A percentile compares a stretch with the other conserved stretches of the same genome.
Conservation (phyloP, 306 rosid genomes). For the Calophaca sinica region DNA sequence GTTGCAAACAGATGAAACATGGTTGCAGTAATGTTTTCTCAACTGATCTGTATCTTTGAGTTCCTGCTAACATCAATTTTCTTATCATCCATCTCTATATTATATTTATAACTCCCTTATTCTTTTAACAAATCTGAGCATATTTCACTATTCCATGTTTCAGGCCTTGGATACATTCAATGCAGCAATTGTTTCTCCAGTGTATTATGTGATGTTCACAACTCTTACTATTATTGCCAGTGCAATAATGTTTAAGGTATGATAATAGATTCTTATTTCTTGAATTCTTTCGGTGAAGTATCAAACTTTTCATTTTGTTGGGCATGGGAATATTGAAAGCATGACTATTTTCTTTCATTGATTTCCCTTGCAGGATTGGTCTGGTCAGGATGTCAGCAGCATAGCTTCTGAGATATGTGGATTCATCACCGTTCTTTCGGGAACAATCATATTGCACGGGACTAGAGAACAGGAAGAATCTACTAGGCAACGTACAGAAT, state of each 20-base stretch:
- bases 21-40: constrained; percentile 31
- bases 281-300: constrained; percentile 24
- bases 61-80: constrained; percentile 10
- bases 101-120: not conserved
- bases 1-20: constrained; percentile 34
- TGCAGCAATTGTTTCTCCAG: constrained; percentile 85
- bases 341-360: constrained; percentile 36
- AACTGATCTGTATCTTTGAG: constrained; percentile 13
- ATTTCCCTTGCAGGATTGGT: constrained; percentile 80
- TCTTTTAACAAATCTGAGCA: constrained; percentile 18
- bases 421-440: constrained; percentile 88
- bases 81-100: constrained; percentile 28
- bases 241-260: constrained; percentile 92
- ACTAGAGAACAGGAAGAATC: constrained; percentile 81
- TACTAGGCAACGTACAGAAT: constrained; percentile 64
- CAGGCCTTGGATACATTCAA: constrained; percentile 94
- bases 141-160: constrained; percentile 37
- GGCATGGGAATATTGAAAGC: not conserved
- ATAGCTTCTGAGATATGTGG: constrained; percentile 94
- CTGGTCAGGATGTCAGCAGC: constrained; percentile 79
- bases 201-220: constrained; percentile 93
- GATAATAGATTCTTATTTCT: constrained; percentile 25
- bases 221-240: constrained; percentile 88
- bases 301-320: constrained; percentile 33
- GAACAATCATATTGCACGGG: constrained; percentile 85